Evolutionary conservation across 2,329 filamentous ascomycete genomes (phyloP), one percentile per base, ranked within the genome.

Genomic region (Mycosphaerella sp.): DNA sequence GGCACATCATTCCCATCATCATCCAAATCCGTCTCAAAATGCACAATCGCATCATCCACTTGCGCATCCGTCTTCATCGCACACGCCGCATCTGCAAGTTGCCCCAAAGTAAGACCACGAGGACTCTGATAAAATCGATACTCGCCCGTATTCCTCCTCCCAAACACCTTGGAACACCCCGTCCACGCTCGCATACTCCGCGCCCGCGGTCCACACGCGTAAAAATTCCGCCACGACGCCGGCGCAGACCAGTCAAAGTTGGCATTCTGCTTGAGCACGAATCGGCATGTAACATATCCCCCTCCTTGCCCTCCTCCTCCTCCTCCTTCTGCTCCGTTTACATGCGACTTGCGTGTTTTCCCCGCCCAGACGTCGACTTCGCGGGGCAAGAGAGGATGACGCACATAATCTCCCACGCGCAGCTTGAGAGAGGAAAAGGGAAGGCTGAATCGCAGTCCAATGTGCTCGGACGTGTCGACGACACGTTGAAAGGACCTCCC

Each of bases 151-250:
- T 34, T 56, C 11, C 49, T 42, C 26, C 49, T 56, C 11, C 54
- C 49, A 34, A 52, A 56, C 17, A 56, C 49, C 36, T 32, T 56
- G 17, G 54, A 53, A 17, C 54, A 56, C 7, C 54, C 54, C 4
- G 54, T 45, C 48, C 48, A 56, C 26, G 54, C 54, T 53, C 54
- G 31, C 48, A 55, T 48, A 40, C 53, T 55, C 14, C 53, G 48
- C 14, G 53, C 48, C 10, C 32, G 34, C 26, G 54, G 54, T 3
- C 54, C 49, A 46, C 54, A 56, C 8, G 54, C 54, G 34, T 48
- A 44, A 17, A 55, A 55, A 8, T 29, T 23, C 23, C 41, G 46
- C 53, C 53, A 55, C 2, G 53, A 55, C 10, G 43, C 53, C 17
- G 49, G 40, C 34, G 11, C 41, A 31, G 40, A 44, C 54, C 54